Percentiles rank a stretch among this genome's conserved stretches.
Evolutionary conservation across 2,329 filamentous ascomycete genomes (phyloP).

Genomic region (Talaromyces sp.): DNA sequence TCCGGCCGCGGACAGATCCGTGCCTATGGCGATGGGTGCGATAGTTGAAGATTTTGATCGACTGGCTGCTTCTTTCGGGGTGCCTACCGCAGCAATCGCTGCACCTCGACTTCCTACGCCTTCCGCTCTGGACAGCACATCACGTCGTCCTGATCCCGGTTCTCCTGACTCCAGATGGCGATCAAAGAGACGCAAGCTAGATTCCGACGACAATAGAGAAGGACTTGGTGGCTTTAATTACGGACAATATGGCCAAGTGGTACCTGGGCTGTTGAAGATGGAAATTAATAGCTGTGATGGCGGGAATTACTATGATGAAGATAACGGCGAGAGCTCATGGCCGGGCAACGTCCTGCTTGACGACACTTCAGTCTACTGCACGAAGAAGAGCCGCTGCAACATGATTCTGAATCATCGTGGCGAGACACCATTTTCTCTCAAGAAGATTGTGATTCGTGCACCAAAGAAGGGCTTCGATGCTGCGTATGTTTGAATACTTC

Average conservation of each 20-base stretch:
- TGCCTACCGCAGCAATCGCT: background rate
- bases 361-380: conserved; percentile 84
- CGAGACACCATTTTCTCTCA: conserved; percentile 73
- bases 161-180: conserved; percentile 44
- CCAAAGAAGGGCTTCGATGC: conserved; percentile 77
- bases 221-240: conserved; percentile 65
- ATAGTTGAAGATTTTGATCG: background rate
- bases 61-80: background rate
- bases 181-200: conserved; percentile 67
- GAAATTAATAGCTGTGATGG: conserved; percentile 88
- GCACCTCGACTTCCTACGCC: background rate
- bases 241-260: conserved; percentile 81
- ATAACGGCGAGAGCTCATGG: conserved; percentile 54
- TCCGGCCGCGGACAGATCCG: background rate
- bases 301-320: conserved; percentile 64
- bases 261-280: conserved; percentile 76
- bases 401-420: conserved; percentile 79
- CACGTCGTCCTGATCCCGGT: conserved; percentile 19
- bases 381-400: conserved; percentile 82
- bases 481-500: conserved; percentile 61
- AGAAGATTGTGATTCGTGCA: conserved; percentile 83
- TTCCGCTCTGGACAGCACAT: background rate
- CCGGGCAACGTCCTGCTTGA: conserved; percentile 80
- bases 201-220: conserved; percentile 56
- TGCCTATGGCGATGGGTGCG: background rate